A percentile compares a stretch with the other conserved stretches of the same genome.
Conservation (phyloP, 768 basidiomycete species). For the Rossbeevera mucosa region DNA sequence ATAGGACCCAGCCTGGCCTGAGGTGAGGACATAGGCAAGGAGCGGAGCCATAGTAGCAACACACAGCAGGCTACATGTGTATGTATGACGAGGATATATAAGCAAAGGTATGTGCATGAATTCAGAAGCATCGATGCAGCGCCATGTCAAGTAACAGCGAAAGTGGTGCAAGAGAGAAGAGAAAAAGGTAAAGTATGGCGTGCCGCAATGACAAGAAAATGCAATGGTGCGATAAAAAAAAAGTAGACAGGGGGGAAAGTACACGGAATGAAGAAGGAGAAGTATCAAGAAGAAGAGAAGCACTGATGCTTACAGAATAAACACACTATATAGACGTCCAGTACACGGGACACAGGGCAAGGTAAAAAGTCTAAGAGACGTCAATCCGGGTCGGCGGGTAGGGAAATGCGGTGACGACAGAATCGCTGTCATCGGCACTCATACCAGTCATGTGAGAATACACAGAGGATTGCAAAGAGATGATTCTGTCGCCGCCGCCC, state of each 20-base stretch:
- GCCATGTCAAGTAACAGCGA: constrained; percentile 15
- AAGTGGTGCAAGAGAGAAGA: neutral
- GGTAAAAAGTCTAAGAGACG: constrained; percentile 6
- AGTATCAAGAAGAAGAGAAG: neutral
- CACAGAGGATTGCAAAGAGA: constrained; percentile 54
- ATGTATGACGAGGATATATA: neutral
- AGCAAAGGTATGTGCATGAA: neutral
- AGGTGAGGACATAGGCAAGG: constrained; percentile 1
- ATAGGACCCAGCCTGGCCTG: neutral
- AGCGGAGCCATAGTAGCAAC: neutral
- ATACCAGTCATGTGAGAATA: constrained; percentile 24
- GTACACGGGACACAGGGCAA: neutral
- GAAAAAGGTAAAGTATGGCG: constrained; percentile 11
- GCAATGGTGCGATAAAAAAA: neutral
- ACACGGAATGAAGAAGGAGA: constrained; percentile 13
- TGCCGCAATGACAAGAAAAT: constrained; percentile 3
- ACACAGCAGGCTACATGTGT: constrained; percentile 3
- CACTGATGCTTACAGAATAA: constrained; percentile 6
- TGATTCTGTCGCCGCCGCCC: constrained; percentile 45
- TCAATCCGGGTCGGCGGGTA: constrained; percentile 24
- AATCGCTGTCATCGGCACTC: constrained; percentile 22
- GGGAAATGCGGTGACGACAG: constrained; percentile 27
- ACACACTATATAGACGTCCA: neutral
- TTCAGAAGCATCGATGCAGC: neutral
- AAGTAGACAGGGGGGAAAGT: constrained; percentile 2